Percentiles rank a stretch among this genome's conserved stretches.
Evolutionary conservation across 1,139 yeast species (phyloP).

Genomic region (Yamadazyma aaseri): DNA sequence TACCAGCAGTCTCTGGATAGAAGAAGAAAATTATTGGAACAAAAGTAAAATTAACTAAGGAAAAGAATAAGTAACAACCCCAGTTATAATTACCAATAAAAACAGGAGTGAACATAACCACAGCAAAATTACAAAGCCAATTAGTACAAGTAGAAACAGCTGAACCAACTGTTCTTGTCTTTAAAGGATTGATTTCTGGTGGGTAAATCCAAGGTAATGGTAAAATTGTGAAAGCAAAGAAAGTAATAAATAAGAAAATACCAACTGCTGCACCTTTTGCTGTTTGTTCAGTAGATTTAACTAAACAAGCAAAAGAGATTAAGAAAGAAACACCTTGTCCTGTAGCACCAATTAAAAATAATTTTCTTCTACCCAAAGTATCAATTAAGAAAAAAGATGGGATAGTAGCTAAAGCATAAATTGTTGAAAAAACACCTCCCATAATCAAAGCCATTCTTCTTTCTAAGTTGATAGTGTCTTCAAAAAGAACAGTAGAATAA

Average conservation of each 20-base stretch:
- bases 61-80: slow-evolving; percentile 48
- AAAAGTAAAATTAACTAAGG: slow-evolving; percentile 36
- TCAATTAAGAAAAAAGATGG: slow-evolving; percentile 68
- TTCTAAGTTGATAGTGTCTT: slow-evolving; percentile 50
- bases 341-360: slow-evolving; percentile 49
- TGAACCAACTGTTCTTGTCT: slow-evolving; percentile 56
- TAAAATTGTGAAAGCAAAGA: slow-evolving; percentile 57
- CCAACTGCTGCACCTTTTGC: slow-evolving; percentile 54
- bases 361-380: slow-evolving; percentile 63
- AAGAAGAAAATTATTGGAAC: slow-evolving; percentile 45
- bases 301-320: slow-evolving; percentile 44
- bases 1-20: slow-evolving; percentile 50
- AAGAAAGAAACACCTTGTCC: slow-evolving; percentile 46
- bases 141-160: slow-evolving; percentile 52
- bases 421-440: slow-evolving; percentile 64
- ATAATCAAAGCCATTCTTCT: slow-evolving; percentile 55
- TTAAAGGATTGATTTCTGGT: slow-evolving; percentile 62
- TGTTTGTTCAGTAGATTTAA: slow-evolving; percentile 28
- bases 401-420: slow-evolving; percentile 60
- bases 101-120: slow-evolving; percentile 49
- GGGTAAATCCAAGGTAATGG: slow-evolving; percentile 63
- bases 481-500: slow-evolving; percentile 63
- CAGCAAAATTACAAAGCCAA: slow-evolving; percentile 48
- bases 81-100: slow-evolving; percentile 38
- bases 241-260: slow-evolving; percentile 50